Evolutionary conservation across 2,329 filamentous ascomycete genomes (phyloP).

Genomic region (Ophioceras dolichostomum): DNA sequence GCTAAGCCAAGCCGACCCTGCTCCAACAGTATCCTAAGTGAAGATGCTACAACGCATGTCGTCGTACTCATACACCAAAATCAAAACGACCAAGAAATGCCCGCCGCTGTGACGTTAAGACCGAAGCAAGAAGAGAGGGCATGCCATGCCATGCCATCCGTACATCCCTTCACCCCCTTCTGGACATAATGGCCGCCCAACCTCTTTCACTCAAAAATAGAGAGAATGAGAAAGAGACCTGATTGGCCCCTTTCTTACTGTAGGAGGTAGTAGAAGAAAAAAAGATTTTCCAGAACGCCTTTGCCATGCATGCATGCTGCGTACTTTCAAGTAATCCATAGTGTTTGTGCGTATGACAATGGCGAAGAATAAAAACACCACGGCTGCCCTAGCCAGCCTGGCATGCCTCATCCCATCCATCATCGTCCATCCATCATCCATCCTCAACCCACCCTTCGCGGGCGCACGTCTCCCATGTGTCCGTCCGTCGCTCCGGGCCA

Average conservation of each 20-base stretch:
- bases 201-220: background rate
- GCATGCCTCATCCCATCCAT: too few species aligned
- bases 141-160: background rate
- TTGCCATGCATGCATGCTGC: slow-evolving; percentile 4
- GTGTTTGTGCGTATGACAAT: too few species aligned
- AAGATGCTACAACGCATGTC: slow-evolving; percentile 14
- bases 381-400: too few species aligned
- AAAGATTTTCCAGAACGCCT: slow-evolving; percentile 4
- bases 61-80: slow-evolving; percentile 14
- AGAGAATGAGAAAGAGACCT: background rate
- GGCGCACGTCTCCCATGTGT: too few species aligned
- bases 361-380: too few species aligned
- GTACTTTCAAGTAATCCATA: background rate
- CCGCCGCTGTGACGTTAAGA: too few species aligned
- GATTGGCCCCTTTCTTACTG: background rate
- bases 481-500: too few species aligned
- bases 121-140: too few species aligned
- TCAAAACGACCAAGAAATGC: background rate
- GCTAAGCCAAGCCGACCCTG: too few species aligned
- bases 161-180: background rate
- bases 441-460: too few species aligned
- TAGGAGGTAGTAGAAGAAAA: background rate
- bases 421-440: too few species aligned
- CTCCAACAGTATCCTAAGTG: slow-evolving; percentile 10
- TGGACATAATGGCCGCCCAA: background rate